phyloP scores from a whole-genome alignment of 495 filamentous ascomycete species.

The Xylaria scruposa region DNA sequence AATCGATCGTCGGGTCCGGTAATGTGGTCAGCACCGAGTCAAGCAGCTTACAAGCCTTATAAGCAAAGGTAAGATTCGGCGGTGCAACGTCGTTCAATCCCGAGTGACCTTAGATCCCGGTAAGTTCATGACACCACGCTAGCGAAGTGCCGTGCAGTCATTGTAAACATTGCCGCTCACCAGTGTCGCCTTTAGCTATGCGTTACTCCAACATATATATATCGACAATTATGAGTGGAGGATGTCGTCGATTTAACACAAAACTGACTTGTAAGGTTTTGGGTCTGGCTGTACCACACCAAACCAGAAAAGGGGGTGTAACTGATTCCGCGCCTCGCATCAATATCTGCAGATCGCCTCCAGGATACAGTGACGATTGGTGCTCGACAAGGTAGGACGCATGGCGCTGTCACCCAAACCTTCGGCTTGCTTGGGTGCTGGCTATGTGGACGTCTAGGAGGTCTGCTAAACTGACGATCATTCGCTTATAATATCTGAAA shows the following conservation, averaged over 20 bases:
- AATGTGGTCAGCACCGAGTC: slow-evolving; percentile 19
- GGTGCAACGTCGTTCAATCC: slow-evolving; percentile 17
- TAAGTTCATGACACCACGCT: background rate
- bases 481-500: slow-evolving; percentile 25
- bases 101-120: slow-evolving; percentile 2
- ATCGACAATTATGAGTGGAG: background rate
- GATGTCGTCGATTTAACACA: background rate
- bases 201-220: background rate
- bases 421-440: slow-evolving; percentile 18
- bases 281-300: slow-evolving; percentile 3
- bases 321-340: slow-evolving; percentile 14
- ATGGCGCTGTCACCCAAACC: slow-evolving; percentile 23
- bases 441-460: slow-evolving; percentile 11
- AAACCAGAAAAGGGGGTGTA: slow-evolving; percentile 12
- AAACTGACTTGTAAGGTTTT: background rate
- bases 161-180: background rate
- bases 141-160: background rate
- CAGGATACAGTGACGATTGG: slow-evolving; percentile 18
- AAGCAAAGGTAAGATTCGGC: slow-evolving; percentile 25
- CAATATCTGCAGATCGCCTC: slow-evolving; percentile 28
- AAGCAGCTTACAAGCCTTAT: slow-evolving; percentile 20
- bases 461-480: background rate
- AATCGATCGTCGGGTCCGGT: slow-evolving; percentile 18
- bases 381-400: slow-evolving; percentile 21
- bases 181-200: background rate